Evolutionary conservation across 306 rosid genomes (phyloP), one percentile per base, ranked within the genome.

Genomic region (Astragalus glycyphyllos): DNA sequence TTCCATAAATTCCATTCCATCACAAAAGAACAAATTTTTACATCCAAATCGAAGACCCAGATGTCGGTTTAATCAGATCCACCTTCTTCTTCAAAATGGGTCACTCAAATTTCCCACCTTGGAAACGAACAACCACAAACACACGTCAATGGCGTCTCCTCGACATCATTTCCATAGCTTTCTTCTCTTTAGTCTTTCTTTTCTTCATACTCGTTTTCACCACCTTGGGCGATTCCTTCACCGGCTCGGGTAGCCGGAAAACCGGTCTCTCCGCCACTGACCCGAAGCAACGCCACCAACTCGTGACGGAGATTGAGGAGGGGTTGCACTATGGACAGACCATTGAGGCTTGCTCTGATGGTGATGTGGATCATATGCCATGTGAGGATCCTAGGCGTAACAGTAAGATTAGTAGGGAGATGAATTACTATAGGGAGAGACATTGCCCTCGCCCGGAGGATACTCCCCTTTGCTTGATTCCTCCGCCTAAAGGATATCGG

Each of bases 391-490:
- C 98, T 4, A 65, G 90, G 47, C 32, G 81, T 71, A 90, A 94
- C 78, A 90, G 98, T 65, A 96, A 88, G 86, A 83, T 94, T 5
- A 94, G 93, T 42, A 79, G 98, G 16, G 97, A 90, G 50, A 94
- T 90, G 98, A 94, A 94, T 67, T 94, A 66, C 76, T 94, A 90
- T 32, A 84, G 97, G 46, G 98, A 94, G 74, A 70, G 97, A 49
- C 98, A 90, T 76, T 94, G 98, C 45, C 97, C 98, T 14, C 14
- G 12, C 41, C 88, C 86, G 1, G 88, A 87, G 57, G 92, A 90
- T 26, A 83, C 92, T 5, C 92, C 96, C 0, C 92, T 94, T 45
- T 94, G 98, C 81, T 62, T 94, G 72, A 81, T 94, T 79, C 94
- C 97, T 4, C 87, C 88, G 29, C 98, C 98, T 3, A 75, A 58